Evolutionary conservation across 177 flowering plant species (phyloP), one percentile per base, ranked within the genome.

Genomic region (Telopea speciosissima): DNA sequence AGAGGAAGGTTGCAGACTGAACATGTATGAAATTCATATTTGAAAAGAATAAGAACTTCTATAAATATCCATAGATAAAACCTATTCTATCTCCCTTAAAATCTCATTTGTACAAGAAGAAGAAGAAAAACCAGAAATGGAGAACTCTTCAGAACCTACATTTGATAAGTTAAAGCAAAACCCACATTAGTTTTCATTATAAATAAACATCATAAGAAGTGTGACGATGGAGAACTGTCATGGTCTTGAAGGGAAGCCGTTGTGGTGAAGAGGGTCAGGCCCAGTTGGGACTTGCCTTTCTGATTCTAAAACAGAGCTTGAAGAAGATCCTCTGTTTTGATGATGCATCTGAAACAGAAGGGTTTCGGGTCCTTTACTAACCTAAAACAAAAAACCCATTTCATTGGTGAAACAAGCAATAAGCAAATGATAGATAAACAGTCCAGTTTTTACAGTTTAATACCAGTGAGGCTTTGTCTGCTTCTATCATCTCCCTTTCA

Each of bases 201-300:
- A 36, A 36, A 36, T 36, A 3, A 8, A 36, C 9, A 36, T 36
- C 9, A 3, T 36, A 5, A 36, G 5, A 36, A 36, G 58, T 21
- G 23, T 28, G 3, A 24, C 6, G 40, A n/a, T n/a, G n/a, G n/a
- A 36, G 40, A 36, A 8, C 40, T 36, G 40, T 54, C 59, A 71
- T 21, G 68, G 68, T 11, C 40, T 14, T 5, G 56, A 9, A 44
- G 77, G 77, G 44, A 2, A 8, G 31, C 58, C 33, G 70, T 66
- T 22, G 25, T 75, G 77, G 67, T 75, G 77, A 52, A 75, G 73
- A 40, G 77, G 77, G 74, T 75, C 73, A 28, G 73, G 77, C 7
- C 77, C 73, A 0, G 77, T 66, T 26, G 77, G 77, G 22, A 75
- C 73, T 75, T 70, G 10, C 77, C 77, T 70, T 62, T 24, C 73